A percentile compares a stretch with the other conserved stretches of the same genome.
phyloP scores from a whole-genome alignment of 306 rosid genomes.

The Abrus precatorius region DNA sequence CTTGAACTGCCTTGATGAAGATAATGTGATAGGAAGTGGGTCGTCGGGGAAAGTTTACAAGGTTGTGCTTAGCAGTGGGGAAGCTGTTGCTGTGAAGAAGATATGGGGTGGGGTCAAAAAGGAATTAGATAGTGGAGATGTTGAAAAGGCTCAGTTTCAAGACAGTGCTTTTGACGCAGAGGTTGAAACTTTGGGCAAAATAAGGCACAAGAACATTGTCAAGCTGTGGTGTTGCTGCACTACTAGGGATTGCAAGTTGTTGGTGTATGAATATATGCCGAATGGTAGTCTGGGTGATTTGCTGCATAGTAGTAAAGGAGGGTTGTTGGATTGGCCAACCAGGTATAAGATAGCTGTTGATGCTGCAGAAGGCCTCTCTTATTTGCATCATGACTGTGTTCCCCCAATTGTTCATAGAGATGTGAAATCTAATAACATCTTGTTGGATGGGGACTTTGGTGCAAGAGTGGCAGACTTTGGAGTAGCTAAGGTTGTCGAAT shows the following conservation, averaged over 20 bases:
- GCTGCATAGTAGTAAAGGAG: constrained; percentile 84
- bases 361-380: constrained; percentile 95
- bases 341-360: constrained; percentile 88
- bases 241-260: constrained; percentile 79
- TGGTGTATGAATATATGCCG: constrained; percentile 98
- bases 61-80: constrained; percentile 75
- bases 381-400: constrained; percentile 94
- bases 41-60: constrained; percentile 93
- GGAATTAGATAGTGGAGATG: constrained; percentile 59
- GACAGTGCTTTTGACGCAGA: constrained; percentile 85
- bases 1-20: constrained; percentile 86
- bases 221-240: constrained; percentile 97
- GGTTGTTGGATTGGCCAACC: constrained; percentile 88
- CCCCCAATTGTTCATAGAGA: constrained; percentile 96
- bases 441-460: constrained; percentile 83
- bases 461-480: constrained; percentile 97
- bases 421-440: constrained; percentile 88
- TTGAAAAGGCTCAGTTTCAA: constrained; percentile 64
- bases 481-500: constrained; percentile 81
- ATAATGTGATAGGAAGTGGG: constrained; percentile 87
- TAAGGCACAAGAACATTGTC: constrained; percentile 95
- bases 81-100: constrained; percentile 86
- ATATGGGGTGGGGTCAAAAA: constrained; percentile 63
- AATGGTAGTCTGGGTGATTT: constrained; percentile 93
- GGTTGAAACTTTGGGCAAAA: constrained; percentile 86